These are phyloP conservation scores for Peronospora farinosa DNA, from an alignment of 352 stramenopile species.

Conservation along the genomic window DNA sequence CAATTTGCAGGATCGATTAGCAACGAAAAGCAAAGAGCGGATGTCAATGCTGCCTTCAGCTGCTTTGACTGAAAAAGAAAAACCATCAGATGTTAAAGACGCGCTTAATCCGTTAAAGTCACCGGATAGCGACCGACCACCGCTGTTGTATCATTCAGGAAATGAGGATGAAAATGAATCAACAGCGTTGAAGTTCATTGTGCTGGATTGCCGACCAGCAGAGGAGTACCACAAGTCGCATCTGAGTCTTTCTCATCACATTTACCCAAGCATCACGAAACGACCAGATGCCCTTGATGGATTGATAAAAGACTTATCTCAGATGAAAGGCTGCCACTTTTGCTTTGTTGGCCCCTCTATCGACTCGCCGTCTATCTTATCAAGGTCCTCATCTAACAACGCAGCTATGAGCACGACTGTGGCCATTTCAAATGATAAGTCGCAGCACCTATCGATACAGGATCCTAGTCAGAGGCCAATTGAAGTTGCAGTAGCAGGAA, in stretches of 20 bases:
- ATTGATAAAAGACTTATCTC: constrained; percentile 72
- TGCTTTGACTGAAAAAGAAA: constrained; percentile 5
- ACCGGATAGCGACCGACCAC: constrained; percentile 3
- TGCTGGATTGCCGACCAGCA: constrained; percentile 72
- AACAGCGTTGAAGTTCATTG: constrained; percentile 50
- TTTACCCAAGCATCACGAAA: constrained; percentile 69
- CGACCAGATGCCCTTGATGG: constrained; percentile 64
- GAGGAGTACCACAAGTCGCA: constrained; percentile 77
- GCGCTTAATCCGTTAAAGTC: constrained; percentile 38
- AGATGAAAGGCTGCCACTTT: constrained; percentile 88
- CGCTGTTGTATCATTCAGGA: constrained; percentile 15
- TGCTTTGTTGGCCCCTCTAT: constrained; percentile 75
- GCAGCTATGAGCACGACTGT: constrained; percentile 48
- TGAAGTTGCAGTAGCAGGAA: constrained; percentile 8
- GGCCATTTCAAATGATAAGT: constrained; percentile 55
- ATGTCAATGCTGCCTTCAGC: constrained; percentile 4
- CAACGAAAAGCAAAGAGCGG: constrained; percentile 16
- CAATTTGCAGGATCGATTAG: constrained; percentile 62
- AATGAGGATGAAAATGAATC: constrained; percentile 22
- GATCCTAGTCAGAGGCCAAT: constrained; percentile 18
- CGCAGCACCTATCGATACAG: constrained; percentile 6
- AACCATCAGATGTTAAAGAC: constrained; percentile 4
- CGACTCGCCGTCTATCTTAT: constrained; percentile 17
- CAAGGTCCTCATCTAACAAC: constrained; percentile 29
- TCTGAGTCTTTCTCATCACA: constrained; percentile 81